Evolutionary conservation across 2,329 filamentous ascomycete species (phyloP).

Genomic region (Verticillium nubilum): DNA sequence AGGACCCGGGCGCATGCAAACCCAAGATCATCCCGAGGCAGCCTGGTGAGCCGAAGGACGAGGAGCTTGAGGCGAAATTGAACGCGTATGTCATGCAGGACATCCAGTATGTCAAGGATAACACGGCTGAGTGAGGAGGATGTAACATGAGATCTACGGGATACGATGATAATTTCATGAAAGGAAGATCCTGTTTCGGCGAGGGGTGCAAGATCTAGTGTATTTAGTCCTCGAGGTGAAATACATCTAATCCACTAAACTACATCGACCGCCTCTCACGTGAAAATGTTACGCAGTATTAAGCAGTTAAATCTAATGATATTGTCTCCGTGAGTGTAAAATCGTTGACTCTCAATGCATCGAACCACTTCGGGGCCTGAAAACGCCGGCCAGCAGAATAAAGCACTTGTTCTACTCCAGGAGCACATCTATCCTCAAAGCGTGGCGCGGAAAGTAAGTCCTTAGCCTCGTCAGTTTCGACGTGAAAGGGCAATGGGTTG

Average conservation of each 20-base stretch:
- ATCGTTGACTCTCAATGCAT: no score
- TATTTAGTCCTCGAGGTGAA: background rate
- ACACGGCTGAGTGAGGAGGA: background rate
- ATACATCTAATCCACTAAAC: background rate
- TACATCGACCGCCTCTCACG: no score
- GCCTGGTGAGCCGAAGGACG: constrained; percentile 18
- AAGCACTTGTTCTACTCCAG: no score
- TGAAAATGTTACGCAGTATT: no score
- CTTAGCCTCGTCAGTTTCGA: no score
- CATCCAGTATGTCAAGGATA: constrained; percentile 14
- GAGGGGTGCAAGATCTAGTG: background rate
- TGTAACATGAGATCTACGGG: background rate
- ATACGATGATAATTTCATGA: background rate
- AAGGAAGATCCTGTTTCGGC: background rate
- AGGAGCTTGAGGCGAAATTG: constrained; percentile 31
- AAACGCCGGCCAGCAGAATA: no score
- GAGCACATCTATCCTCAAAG: no score
- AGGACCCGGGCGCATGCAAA: constrained; percentile 33
- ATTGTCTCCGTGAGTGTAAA: no score
- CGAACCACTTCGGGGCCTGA: no score
- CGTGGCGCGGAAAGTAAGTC: no score
- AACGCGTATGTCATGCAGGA: constrained; percentile 29
- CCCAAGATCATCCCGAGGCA: constrained; percentile 12
- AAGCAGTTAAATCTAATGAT: no score
- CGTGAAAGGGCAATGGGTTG: no score